phyloP scores from a whole-genome alignment of 1,284 basidiomycete species.

The Testicularia cyperi region DNA sequence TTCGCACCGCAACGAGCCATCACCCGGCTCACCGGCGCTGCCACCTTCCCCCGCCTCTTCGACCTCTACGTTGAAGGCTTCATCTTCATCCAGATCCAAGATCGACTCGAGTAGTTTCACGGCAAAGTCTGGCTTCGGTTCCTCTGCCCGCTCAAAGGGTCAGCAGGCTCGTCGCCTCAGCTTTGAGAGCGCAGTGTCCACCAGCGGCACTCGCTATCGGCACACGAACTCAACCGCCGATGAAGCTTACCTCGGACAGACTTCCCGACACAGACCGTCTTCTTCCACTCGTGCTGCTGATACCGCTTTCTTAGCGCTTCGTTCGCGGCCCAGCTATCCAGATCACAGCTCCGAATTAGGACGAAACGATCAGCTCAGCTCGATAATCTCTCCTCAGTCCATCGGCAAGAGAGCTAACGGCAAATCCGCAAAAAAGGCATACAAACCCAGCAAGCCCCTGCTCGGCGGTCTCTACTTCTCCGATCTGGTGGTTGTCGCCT shows the following conservation, averaged over 20 bases:
- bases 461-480: conserved; percentile 55
- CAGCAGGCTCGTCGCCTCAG: conserved; percentile 29
- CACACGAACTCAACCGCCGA: conserved; percentile 2
- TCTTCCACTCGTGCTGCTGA: no score
- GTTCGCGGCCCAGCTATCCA: no score
- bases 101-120: not conserved
- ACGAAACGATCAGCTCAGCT: no score
- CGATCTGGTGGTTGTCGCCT: conserved; percentile 52
- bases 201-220: not conserved
- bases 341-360: no score
- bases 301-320: no score
- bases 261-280: not conserved
- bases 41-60: conserved; percentile 32
- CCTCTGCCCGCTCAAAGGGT: conserved; percentile 25
- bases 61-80: conserved; percentile 31
- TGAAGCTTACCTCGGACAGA: no score
- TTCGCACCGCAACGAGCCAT: not conserved
- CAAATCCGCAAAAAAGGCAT: not conserved
- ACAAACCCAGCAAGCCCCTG: conserved; percentile 12
- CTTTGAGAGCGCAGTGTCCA: conserved; percentile 22
- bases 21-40: conserved; percentile 5
- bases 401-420: not conserved
- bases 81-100: conserved; percentile 5
- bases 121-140: conserved; percentile 2
- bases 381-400: not conserved